A percentile compares a stretch with the other conserved stretches of the same genome.
Conservation (phyloP, 306 rosid species). For the Lagenaria siceraria region DNA sequence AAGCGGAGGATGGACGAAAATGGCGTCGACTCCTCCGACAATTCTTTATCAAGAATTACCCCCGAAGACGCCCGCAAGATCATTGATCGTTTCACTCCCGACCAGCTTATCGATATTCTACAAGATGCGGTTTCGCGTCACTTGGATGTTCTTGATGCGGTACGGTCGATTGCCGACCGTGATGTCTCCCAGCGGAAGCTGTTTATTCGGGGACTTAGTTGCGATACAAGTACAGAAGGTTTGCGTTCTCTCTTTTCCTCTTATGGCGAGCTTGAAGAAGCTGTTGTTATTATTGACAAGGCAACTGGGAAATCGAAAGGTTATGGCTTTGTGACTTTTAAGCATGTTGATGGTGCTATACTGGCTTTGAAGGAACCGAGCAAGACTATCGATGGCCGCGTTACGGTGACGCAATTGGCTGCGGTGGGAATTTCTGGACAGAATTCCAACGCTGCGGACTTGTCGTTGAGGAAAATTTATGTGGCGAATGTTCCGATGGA, state of each 20-base stretch:
- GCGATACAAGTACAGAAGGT: conserved; percentile 89
- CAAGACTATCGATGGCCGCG: conserved; percentile 90
- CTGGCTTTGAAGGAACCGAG: conserved; percentile 90
- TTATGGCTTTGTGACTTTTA: conserved; percentile 79
- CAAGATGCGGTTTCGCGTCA: conserved; percentile 65
- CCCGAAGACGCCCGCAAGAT: conserved; percentile 64
- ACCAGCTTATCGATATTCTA: conserved; percentile 63
- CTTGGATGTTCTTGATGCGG: conserved; percentile 64
- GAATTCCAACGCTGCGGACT: conserved; percentile 22
- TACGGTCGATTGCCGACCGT: conserved; percentile 50
- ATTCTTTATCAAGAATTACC: conserved; percentile 19
- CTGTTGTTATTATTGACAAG: conserved; percentile 78
- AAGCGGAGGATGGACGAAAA: conserved; percentile 86
- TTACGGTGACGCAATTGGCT: conserved; percentile 94
- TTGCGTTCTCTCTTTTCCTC: conserved; percentile 77
- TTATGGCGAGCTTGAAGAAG: conserved; percentile 91
- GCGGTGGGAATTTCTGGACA: conserved; percentile 53
- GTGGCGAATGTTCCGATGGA: conserved; percentile 87
- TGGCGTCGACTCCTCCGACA: conserved; percentile 29
- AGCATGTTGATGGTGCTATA: conserved; percentile 75
- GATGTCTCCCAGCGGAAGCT: conserved; percentile 86
- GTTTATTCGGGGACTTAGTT: conserved; percentile 89
- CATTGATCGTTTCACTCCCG: conserved; percentile 60
- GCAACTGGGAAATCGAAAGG: conserved; percentile 76
- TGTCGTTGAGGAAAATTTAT: conserved; percentile 60